Base-by-base conservation (phyloP, 139 green algal genomes). In the Edaphochlamys debaryana region DNA sequence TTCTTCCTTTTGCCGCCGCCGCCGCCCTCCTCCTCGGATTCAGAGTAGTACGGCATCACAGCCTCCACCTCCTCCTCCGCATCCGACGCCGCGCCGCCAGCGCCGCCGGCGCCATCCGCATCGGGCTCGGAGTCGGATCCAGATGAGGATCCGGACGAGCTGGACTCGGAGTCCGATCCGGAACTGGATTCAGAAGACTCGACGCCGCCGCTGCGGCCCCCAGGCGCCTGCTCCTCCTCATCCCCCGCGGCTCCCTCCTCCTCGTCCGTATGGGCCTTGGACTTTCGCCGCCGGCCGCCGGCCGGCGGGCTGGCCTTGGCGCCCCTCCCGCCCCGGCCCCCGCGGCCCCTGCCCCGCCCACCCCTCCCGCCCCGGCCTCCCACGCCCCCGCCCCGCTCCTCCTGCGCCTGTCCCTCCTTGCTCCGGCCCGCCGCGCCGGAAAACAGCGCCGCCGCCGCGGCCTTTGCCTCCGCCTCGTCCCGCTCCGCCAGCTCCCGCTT, bases 401-500 rank as follows among this genome's bases (percentile, higher is more conserved):
- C 72, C 40, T 0, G 38, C 56, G 42, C 27, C 73, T 29, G 11
- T 30, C 32, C 15, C 56, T 41, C 20, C 66, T 70, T 70, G 36
- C 23, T 56, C 45, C 73, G 37, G 50, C 37, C 73, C 9, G 4
- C 23, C 11, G 73, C 58, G 4, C 5, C 19, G 8, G 56, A 20
- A 29, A 69, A 70, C 56, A 69, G 27, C 54, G 56, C 54, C 29
- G 56, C 37, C 30, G 36, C 73, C 25, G 19, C 13, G 2, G 73
- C 73, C 38, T 37, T 37, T 38, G 37, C 73, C 73, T 69, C 73
- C 40, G 58, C 73, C 56, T 37, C 73, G 3, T 80, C 73, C 56
- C 58, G 37, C 22, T 56, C 73, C 38, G 41, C 56, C 4, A 29
- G 56, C 56, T 69, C 54, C 56, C 41, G 32, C 58, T 19, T 8